Conservation (phyloP, 768 basidiomycete genomes). For the Exidia glandulosa region DNA sequence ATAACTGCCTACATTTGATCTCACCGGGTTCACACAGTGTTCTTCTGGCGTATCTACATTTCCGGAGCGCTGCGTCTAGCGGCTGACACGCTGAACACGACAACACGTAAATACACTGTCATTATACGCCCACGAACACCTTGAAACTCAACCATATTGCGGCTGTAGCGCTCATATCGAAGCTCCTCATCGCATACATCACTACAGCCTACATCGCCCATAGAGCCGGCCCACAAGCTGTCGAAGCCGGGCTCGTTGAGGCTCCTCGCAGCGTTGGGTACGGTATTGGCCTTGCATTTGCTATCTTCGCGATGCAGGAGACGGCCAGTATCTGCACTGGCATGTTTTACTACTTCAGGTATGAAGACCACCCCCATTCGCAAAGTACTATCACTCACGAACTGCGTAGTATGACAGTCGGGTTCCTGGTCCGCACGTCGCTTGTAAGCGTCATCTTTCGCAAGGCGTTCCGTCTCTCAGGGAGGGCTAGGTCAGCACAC, state of each 20-base stretch:
- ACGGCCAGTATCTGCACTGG: conserved; percentile 5
- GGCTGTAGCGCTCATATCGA: conserved; percentile 46
- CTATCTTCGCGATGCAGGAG: conserved; percentile 53
- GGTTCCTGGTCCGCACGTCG: conserved; percentile 20
- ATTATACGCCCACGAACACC: too few species aligned
- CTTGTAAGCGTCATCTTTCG: conserved; percentile 41
- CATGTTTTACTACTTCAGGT: conserved; percentile 1
- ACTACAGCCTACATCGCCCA: conserved; percentile 34
- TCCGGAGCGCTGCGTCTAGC: background rate
- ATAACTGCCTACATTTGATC: too few species aligned
- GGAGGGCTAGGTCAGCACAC: conserved; percentile 10
- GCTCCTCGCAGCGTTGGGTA: conserved; percentile 43
- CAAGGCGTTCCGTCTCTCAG: conserved; percentile 58
- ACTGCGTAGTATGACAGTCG: background rate
- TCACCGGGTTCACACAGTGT: too few species aligned
- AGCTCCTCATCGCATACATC: conserved; percentile 50
- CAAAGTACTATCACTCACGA: background rate
- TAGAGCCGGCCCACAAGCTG: conserved; percentile 27
- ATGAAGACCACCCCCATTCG: background rate
- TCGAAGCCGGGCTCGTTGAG: conserved; percentile 17
- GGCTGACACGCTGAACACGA: background rate
- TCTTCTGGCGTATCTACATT: background rate
- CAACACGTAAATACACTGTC: background rate
- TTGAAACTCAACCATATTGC: too few species aligned
- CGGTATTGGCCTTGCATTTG: conserved; percentile 50